phyloP scores from a whole-genome alignment of 1,284 basidiomycete genomes.

The Cryptococcus wingfieldii region DNA sequence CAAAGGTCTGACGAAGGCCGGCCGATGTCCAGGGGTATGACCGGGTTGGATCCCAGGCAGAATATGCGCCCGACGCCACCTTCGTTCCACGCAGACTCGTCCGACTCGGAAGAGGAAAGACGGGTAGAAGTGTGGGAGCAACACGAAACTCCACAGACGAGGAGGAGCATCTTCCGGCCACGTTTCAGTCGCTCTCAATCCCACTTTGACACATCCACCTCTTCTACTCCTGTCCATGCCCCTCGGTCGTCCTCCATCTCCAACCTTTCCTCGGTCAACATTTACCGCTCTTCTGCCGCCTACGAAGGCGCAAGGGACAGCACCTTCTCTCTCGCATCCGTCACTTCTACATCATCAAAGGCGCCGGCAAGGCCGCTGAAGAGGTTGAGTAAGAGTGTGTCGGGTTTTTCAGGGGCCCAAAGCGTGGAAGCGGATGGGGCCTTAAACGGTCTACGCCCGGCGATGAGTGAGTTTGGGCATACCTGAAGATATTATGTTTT shows the following conservation, averaged over 20 bases:
- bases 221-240: neutral
- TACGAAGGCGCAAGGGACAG: neutral
- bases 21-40: too few species aligned
- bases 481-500: neutral
- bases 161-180: neutral
- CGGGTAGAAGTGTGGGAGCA: neutral
- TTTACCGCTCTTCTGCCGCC: neutral
- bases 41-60: neutral
- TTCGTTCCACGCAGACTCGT: neutral
- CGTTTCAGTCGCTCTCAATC: neutral
- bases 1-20: too few species aligned
- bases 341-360: neutral
- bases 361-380: constrained; percentile 9
- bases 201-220: neutral
- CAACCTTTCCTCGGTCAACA: neutral
- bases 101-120: neutral
- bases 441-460: constrained; percentile 6
- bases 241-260: neutral
- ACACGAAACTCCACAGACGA: neutral
- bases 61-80: neutral
- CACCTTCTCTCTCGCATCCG: neutral
- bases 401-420: constrained; percentile 10
- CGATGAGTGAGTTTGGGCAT: neutral
- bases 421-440: constrained; percentile 1
- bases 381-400: constrained; percentile 4